Percentiles rank a stretch among this genome's conserved stretches.
Evolutionary conservation across 306 rosid genomes (phyloP).

Genomic region (Lupinus albus): DNA sequence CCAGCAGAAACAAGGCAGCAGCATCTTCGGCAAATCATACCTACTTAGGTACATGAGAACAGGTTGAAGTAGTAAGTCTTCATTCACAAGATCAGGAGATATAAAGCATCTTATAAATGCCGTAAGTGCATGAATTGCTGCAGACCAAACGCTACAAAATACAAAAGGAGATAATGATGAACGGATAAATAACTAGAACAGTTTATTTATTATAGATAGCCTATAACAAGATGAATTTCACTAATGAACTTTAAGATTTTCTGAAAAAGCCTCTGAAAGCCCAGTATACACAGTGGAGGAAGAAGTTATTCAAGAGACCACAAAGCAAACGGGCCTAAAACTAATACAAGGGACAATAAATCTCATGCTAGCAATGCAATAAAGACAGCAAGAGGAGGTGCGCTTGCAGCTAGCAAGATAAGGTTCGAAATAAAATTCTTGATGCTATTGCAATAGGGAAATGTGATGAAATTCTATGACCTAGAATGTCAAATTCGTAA

Average conservation of each 20-base stretch:
- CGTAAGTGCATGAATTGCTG: slow-evolving; percentile 88
- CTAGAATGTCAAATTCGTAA: neutral
- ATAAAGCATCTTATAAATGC: slow-evolving; percentile 83
- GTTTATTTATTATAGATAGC: slow-evolving; percentile 17
- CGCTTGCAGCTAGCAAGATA: neutral
- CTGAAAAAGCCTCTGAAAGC: neutral
- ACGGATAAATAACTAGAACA: slow-evolving; percentile 13
- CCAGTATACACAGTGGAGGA: neutral
- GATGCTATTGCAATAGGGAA: neutral
- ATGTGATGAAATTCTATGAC: neutral
- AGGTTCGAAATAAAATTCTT: too few relatives aligned
- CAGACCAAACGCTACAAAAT: slow-evolving; percentile 88
- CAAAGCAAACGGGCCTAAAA: neutral
- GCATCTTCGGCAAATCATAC: slow-evolving; percentile 46
- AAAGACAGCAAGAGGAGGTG: neutral
- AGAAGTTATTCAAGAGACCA: neutral
- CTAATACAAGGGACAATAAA: neutral
- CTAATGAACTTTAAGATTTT: slow-evolving; percentile 14
- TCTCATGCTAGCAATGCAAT: neutral
- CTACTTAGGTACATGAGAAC: slow-evolving; percentile 86
- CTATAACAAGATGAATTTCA: neutral
- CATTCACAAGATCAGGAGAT: slow-evolving; percentile 54
- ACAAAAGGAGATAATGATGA: slow-evolving; percentile 17
- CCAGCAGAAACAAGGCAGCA: slow-evolving; percentile 12
- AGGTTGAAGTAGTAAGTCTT: slow-evolving; percentile 84